Conservation (phyloP, 116 monocot genomes). For the Cymodocea nodosa region DNA sequence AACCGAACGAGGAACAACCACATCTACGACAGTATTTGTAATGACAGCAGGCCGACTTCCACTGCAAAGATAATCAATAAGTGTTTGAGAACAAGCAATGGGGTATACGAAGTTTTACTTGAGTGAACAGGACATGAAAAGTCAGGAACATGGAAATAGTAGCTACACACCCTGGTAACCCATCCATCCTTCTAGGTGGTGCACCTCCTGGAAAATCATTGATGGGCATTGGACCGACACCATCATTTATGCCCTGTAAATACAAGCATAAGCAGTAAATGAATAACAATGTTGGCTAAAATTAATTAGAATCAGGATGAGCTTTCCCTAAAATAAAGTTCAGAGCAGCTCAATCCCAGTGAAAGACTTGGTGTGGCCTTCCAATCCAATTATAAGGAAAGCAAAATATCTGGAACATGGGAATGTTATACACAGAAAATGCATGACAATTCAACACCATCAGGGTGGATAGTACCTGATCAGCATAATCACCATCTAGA, state of each 20-base stretch:
- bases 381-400: too few relatives aligned
- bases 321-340: too few relatives aligned
- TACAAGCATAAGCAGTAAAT: background rate
- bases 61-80: constrained; percentile 26
- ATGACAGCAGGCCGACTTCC: constrained; percentile 38
- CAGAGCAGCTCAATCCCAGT: too few relatives aligned
- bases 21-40: constrained; percentile 70
- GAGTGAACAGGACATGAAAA: too few relatives aligned
- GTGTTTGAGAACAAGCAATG: background rate
- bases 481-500: too few relatives aligned
- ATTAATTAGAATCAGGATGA: too few relatives aligned
- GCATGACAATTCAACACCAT: too few relatives aligned
- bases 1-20: constrained; percentile 63
- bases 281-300: background rate
- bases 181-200: constrained; percentile 39
- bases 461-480: too few relatives aligned
- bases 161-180: constrained; percentile 54
- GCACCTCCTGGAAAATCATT: constrained; percentile 40
- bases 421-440: too few relatives aligned
- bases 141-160: background rate
- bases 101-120: background rate
- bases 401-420: too few relatives aligned
- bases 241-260: constrained; percentile 43
- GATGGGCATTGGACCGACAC: constrained; percentile 32
- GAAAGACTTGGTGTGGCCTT: too few relatives aligned